Evolutionary conservation across 305 asterid genomes (phyloP).

Genomic region (Fraxinus sp.): DNA sequence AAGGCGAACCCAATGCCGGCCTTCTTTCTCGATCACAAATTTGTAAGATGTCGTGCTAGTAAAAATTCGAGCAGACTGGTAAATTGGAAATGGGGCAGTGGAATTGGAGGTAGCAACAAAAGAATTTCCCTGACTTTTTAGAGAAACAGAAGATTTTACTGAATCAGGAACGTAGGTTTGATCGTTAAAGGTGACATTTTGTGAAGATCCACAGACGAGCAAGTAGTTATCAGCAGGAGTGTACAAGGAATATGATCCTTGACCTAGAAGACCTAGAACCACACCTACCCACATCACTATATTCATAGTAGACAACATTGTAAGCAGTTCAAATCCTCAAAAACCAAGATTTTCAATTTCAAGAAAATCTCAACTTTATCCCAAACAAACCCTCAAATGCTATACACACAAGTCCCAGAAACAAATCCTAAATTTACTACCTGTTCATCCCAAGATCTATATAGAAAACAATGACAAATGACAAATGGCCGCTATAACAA

Average conservation of each 20-base stretch:
- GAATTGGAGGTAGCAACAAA: slow-evolving; percentile 55
- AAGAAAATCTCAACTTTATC: background rate
- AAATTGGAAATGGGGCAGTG: slow-evolving; percentile 67
- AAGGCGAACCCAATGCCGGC: slow-evolving; percentile 94
- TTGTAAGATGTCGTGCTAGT: slow-evolving; percentile 56
- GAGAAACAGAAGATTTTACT: slow-evolving; percentile 50
- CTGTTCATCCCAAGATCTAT: slow-evolving; percentile 48
- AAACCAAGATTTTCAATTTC: slow-evolving; percentile 6
- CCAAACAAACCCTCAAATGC: slow-evolving; percentile 13
- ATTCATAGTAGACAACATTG: slow-evolving; percentile 34
- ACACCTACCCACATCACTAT: slow-evolving; percentile 42
- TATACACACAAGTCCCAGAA: slow-evolving; percentile 12
- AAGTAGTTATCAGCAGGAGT: slow-evolving; percentile 69
- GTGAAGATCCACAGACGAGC: slow-evolving; percentile 90
- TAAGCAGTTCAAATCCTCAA: slow-evolving; percentile 19
- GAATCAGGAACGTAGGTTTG: slow-evolving; percentile 76
- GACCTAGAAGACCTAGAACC: slow-evolving; percentile 39
- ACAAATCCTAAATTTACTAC: background rate
- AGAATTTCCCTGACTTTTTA: slow-evolving; percentile 55
- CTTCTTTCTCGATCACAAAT: slow-evolving; percentile 54
- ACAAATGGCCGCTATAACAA: slow-evolving; percentile 10
- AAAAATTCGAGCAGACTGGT: slow-evolving; percentile 77
- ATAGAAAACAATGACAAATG: slow-evolving; percentile 18
- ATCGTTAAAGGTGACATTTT: slow-evolving; percentile 68
- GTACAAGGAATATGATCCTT: slow-evolving; percentile 53